A percentile compares a stretch with the other conserved stretches of the same genome.
Evolutionary conservation across 2,329 filamentous ascomycete genomes (phyloP).

Genomic region (Botrytis byssoidea): DNA sequence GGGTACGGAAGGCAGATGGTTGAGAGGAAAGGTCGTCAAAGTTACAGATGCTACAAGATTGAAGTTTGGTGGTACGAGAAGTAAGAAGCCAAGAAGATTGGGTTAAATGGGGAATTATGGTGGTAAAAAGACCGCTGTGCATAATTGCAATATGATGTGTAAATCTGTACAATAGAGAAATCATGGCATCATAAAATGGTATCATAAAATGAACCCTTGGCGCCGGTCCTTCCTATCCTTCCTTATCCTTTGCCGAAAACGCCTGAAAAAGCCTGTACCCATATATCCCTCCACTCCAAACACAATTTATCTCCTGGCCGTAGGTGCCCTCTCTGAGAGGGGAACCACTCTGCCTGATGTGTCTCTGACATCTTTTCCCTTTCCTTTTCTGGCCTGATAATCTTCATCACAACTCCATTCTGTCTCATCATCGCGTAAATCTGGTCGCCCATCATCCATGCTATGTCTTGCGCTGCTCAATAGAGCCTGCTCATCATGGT

Average conservation of each 20-base stretch:
- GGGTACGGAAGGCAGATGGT: slow-evolving; percentile 74
- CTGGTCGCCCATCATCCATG: slow-evolving; percentile 29
- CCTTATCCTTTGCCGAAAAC: slow-evolving; percentile 25
- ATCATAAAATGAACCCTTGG: slow-evolving; percentile 25
- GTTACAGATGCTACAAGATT: slow-evolving; percentile 84
- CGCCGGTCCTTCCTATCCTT: slow-evolving; percentile 21
- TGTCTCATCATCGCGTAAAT: slow-evolving; percentile 36
- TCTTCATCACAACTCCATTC: slow-evolving; percentile 50
- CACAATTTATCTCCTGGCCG: slow-evolving; percentile 26
- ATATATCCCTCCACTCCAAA: slow-evolving; percentile 18
- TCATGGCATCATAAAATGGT: slow-evolving; percentile 28
- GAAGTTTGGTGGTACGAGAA: slow-evolving; percentile 94
- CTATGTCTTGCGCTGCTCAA: slow-evolving; percentile 42
- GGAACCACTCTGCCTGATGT: slow-evolving; percentile 52
- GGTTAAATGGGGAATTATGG: slow-evolving; percentile 30
- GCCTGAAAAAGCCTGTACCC: slow-evolving; percentile 1
- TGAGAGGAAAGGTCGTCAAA: slow-evolving; percentile 72
- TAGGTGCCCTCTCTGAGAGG: slow-evolving; percentile 52
- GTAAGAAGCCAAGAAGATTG: slow-evolving; percentile 79
- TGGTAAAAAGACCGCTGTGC: slow-evolving; percentile 17
- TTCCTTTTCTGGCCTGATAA: slow-evolving; percentile 41
- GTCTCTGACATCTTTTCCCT: slow-evolving; percentile 46
- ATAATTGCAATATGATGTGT: slow-evolving; percentile 19
- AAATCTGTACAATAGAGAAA: slow-evolving; percentile 23
- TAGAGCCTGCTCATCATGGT: slow-evolving; percentile 57